Conservation (phyloP, 2,329 filamentous ascomycete species). For the Arachnopeziza araneosa region DNA sequence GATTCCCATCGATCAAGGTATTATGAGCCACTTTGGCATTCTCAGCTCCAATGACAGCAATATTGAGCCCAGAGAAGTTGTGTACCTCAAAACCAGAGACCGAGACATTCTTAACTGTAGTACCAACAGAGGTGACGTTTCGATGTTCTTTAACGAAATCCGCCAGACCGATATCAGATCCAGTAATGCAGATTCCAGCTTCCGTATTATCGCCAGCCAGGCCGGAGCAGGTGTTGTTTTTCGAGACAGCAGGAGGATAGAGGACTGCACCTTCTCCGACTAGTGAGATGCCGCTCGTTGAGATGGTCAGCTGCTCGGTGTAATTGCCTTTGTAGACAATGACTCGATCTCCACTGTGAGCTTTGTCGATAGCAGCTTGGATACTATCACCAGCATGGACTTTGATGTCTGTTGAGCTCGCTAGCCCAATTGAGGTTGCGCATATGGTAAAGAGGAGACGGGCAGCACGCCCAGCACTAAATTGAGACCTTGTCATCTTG, state of each 20-base stretch:
- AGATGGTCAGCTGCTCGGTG: slow-evolving; percentile 18
- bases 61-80: slow-evolving; percentile 32
- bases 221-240: slow-evolving; percentile 30
- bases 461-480: no score
- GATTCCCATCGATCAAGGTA: slow-evolving; percentile 24
- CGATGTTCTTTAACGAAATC: no score
- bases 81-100: slow-evolving; percentile 32
- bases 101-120: slow-evolving; percentile 29
- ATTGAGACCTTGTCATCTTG: no score
- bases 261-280: slow-evolving; percentile 28
- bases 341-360: not conserved
- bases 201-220: slow-evolving; percentile 10
- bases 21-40: slow-evolving; percentile 27
- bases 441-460: no score
- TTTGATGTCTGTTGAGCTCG: no score
- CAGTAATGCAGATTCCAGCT: no score
- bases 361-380: not conserved
- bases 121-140: no score
- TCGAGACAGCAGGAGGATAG: slow-evolving; percentile 18
- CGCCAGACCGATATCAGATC: no score
- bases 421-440: no score
- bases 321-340: not conserved
- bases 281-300: slow-evolving; percentile 31
- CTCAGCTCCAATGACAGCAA: slow-evolving; percentile 32
- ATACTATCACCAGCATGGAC: not conserved